phyloP scores from a whole-genome alignment of 2,329 filamentous ascomycete genomes.

The Xylariaceae sp. region DNA sequence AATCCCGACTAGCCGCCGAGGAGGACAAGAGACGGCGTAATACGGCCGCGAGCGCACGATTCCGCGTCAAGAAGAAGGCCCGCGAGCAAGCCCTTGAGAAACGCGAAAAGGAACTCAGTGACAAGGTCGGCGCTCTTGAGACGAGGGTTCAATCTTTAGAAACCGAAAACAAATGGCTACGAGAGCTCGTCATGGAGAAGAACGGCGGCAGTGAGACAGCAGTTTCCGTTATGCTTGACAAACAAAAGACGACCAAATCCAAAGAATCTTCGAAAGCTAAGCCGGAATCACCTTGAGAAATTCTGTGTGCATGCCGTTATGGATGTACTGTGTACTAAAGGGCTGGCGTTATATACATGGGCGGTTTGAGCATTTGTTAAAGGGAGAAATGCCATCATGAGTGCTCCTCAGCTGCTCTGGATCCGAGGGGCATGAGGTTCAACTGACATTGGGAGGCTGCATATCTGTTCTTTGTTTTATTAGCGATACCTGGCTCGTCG shows the following conservation, averaged over 20 bases:
- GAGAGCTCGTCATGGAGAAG: slow-evolving; percentile 77
- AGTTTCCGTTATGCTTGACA: slow-evolving; percentile 48
- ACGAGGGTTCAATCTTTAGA: slow-evolving; percentile 64
- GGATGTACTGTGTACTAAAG: slow-evolving; percentile 15
- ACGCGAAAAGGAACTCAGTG: slow-evolving; percentile 76
- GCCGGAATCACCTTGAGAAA: slow-evolving; percentile 13
- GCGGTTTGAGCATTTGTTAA: too few relatives aligned
- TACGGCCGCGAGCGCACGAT: slow-evolving; percentile 82
- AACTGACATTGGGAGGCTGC: too few relatives aligned
- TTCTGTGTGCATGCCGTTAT: slow-evolving; percentile 2
- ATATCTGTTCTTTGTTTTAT: too few relatives aligned
- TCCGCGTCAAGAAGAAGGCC: slow-evolving; percentile 95
- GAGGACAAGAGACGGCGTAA: slow-evolving; percentile 89
- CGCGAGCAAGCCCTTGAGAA: slow-evolving; percentile 81
- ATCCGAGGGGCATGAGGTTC: too few relatives aligned
- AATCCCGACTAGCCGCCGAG: slow-evolving; percentile 70
- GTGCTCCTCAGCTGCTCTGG: too few relatives aligned
- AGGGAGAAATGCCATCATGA: too few relatives aligned
- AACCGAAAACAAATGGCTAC: slow-evolving; percentile 42
- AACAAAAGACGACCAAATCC: slow-evolving; percentile 37
- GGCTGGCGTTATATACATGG: slow-evolving; percentile 14
- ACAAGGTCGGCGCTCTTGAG: slow-evolving; percentile 72
- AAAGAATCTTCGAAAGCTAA: slow-evolving; percentile 17
- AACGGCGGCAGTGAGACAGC: slow-evolving; percentile 59
- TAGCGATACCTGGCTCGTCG: too few relatives aligned